Base-by-base conservation (phyloP, 2,329 filamentous ascomycete genomes). In the Diaporthe sp. region DNA sequence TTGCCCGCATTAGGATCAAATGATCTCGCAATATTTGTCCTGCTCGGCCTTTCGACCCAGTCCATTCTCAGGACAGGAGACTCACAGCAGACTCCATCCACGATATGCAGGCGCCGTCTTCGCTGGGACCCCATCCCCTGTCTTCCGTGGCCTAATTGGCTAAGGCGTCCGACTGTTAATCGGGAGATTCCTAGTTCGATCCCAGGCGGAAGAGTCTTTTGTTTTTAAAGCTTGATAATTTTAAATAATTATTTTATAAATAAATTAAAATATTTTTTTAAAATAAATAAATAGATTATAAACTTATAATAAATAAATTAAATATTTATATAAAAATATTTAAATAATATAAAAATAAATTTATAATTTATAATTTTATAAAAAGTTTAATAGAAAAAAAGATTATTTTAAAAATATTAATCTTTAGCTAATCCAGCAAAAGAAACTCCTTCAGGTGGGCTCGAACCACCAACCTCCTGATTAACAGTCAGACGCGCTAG, bases 401-500 rank as follows among this genome's bases (percentile, higher is more conserved):
- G 31, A 31, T 31, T 31, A 6, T 31, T 31, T 31, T 31, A 31
- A 31, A 6, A 31, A 6, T 6, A 31, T 31, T 31, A 31, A 31
- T 31, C 31, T 31, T 31, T 7, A 31, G 31, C 31, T 31, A 31
- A 31, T 31, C 1, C 6, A 51, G 17, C 31, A 37, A 59, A 70
- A 39, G n/a, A 17, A 28, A 22, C 70, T 73, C 57, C 58, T 61
- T 8, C 49, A 19, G 34, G 44, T 69, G 72, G 72, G 72, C 61
- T 68, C 74, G 69, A 72, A 73, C 74, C 69, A 73, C 44, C 53
- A 69, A 79, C 75, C 77, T 74, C 78, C 19, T 28, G 81, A 83
- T 83, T 89, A 89, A 89, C 88, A 89, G 88, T 89, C 88, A 86
- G 85, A 89, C 88, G 88, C 88, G 87, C 88, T 90, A 89, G 87